Percentiles rank a stretch among this genome's conserved stretches.
These are phyloP conservation scores for Triticum monococcum DNA, from an alignment of 176 grass and related monocot genomes.

Conservation along the genomic window DNA sequence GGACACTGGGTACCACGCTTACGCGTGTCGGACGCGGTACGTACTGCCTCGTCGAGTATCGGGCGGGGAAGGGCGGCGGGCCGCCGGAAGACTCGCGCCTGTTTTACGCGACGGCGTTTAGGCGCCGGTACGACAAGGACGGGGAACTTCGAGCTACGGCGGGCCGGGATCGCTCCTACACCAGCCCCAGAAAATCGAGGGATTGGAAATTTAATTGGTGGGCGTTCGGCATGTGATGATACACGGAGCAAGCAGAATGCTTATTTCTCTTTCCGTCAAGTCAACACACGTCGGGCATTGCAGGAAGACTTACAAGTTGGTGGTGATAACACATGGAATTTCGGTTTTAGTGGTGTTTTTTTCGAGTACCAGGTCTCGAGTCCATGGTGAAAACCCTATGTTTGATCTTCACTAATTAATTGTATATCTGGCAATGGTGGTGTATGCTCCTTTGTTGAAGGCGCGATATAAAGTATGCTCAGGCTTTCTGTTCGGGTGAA, in stretches of 20 bases:
- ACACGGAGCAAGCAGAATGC: neutral
- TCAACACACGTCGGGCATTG: too few species aligned
- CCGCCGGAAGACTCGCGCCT: neutral
- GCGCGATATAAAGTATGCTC: too few species aligned
- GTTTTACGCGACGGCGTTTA: neutral
- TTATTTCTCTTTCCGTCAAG: too few species aligned
- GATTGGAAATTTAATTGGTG: neutral
- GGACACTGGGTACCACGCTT: neutral
- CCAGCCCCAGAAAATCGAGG: neutral
- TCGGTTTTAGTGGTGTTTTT: too few species aligned
- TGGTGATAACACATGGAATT: too few species aligned
- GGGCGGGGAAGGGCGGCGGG: neutral
- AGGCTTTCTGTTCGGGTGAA: too few species aligned
- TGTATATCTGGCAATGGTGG: too few species aligned
- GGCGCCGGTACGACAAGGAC: neutral
- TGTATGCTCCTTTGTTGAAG: too few species aligned
- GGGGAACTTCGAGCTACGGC: neutral
- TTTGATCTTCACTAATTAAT: too few species aligned
- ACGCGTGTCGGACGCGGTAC: neutral
- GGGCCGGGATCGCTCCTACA: neutral
- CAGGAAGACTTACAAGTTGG: too few species aligned
- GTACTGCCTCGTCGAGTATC: neutral
- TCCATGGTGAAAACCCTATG: too few species aligned
- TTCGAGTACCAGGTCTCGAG: too few species aligned
- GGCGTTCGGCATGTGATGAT: neutral